Evolutionary conservation across 2,329 filamentous ascomycete species (phyloP), one percentile per base, ranked within the genome.

Genomic region (Penicillium concentricum): DNA sequence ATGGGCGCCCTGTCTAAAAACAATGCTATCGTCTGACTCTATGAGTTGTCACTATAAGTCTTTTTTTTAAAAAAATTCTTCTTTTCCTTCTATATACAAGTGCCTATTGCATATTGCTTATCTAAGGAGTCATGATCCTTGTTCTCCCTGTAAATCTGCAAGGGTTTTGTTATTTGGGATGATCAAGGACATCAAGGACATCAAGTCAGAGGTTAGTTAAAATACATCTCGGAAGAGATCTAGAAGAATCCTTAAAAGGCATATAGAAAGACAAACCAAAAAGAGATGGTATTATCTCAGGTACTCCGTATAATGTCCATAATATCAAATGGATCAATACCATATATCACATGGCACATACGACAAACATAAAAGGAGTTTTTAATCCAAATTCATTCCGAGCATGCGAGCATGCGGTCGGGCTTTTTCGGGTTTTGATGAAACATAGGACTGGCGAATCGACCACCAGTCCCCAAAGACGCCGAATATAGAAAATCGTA

Each of bases 401-500:
- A 56, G 20, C 54, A 56, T 56, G 48, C 54, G 54, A 56, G 20
- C 54, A 56, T 56, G 48, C 28, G 43, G 52, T 52, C 48, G 54
- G 54, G 48, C 50, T 59, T 56, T 56, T 58, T 62, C 60, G 58
- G 41, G 58, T 38, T 42, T 52, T 60, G 50, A 60, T 59, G 26
- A 54, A 59, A 54, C 46, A 58, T 56, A 37, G 49, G 52, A 44
- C 61, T 22, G 56, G 56, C 50, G 38, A 38, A 65, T 67, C 54
- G 54, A 64, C 57, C 57, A 65, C 57, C 57, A 65, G 54, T 65
- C 57, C 58, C 58, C 62, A 69, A 67, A 63, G 69, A 69, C 64
- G 71, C 65, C 69, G 59, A 67, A 64, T 54, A 61, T 64, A 69
- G 60, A 64, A 68, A 70, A 67, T 68, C 64, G 63, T 66, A 69